Evolutionary conservation across 257 asterid species (phyloP).

Genomic region (Solanum lignicaule): DNA sequence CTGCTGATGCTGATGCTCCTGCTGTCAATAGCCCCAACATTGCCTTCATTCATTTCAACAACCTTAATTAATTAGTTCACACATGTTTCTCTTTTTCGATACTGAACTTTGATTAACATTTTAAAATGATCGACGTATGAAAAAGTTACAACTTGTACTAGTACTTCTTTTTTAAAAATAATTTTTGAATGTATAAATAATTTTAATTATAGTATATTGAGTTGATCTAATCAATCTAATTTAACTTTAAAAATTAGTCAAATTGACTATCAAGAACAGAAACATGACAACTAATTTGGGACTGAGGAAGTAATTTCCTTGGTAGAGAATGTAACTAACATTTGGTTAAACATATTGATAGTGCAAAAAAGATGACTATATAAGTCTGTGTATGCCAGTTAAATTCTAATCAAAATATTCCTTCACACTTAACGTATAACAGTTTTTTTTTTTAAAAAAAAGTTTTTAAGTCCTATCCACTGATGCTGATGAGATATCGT

Average conservation of each 20-base stretch:
- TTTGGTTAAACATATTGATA: neutral
- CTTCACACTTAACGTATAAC: too few relatives aligned
- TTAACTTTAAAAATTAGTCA: neutral
- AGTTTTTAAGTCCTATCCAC: neutral
- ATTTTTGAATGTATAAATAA: too few relatives aligned
- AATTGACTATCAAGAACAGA: neutral
- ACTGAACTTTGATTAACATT: too few relatives aligned
- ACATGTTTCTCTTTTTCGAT: too few relatives aligned
- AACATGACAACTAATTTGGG: neutral
- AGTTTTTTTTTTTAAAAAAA: too few relatives aligned
- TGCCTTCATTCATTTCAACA: constrained; percentile 25
- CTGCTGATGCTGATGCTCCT: constrained; percentile 75
- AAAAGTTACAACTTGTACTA: neutral
- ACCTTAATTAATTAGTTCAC: too few relatives aligned
- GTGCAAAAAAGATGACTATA: neutral
- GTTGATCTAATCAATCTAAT: neutral
- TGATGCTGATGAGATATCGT: neutral
- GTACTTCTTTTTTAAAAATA: too few relatives aligned
- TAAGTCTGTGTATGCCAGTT: neutral
- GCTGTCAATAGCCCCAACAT: constrained; percentile 49
- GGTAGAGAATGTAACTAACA: neutral
- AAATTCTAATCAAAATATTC: neutral
- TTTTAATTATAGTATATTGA: neutral
- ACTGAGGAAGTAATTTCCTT: neutral
- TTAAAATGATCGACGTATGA: too few relatives aligned